Evolutionary conservation across 495 filamentous ascomycete genomes (phyloP).

Genomic region (Penicillium antarcticum): DNA sequence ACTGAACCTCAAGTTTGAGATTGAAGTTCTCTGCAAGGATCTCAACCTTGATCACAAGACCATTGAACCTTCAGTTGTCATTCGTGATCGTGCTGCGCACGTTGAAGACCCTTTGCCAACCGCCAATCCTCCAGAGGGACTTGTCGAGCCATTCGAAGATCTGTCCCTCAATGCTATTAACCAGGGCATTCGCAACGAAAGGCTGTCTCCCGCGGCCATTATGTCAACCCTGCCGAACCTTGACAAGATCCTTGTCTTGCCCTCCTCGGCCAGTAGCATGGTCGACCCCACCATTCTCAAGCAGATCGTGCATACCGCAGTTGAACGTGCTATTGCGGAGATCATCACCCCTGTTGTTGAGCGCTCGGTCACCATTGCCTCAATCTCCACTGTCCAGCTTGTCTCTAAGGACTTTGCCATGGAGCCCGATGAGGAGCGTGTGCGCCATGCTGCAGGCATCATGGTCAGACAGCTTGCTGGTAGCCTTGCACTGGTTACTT

Average conservation of each 20-base stretch:
- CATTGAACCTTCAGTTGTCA: constrained; percentile 78
- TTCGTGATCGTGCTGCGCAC: constrained; percentile 63
- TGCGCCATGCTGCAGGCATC: constrained; percentile 79
- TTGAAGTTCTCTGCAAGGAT: constrained; percentile 92
- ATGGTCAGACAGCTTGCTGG: constrained; percentile 92
- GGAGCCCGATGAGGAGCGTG: constrained; percentile 81
- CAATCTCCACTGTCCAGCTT: constrained; percentile 90
- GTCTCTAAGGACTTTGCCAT: constrained; percentile 94
- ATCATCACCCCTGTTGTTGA: constrained; percentile 97
- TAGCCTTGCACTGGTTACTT: constrained; percentile 92
- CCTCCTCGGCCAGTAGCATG: constrained; percentile 70
- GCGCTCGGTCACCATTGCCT: constrained; percentile 93
- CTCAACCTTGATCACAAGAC: constrained; percentile 82
- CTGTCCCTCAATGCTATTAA: constrained; percentile 69
- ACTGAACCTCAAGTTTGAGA: constrained; percentile 94
- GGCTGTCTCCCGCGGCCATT: constrained; percentile 69
- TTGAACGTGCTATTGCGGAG: constrained; percentile 83
- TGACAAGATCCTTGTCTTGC: constrained; percentile 66
- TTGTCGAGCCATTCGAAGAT: constrained; percentile 77
- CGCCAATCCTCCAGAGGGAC: constrained; percentile 57
- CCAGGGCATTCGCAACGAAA: constrained; percentile 62
- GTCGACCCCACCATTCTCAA: constrained; percentile 66
- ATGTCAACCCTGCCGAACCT: constrained; percentile 77
- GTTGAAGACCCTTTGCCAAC: constrained; percentile 58
- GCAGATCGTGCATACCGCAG: constrained; percentile 76